phyloP scores from a whole-genome alignment of 805 yeast genomes.

The Candida multigemmis region DNA sequence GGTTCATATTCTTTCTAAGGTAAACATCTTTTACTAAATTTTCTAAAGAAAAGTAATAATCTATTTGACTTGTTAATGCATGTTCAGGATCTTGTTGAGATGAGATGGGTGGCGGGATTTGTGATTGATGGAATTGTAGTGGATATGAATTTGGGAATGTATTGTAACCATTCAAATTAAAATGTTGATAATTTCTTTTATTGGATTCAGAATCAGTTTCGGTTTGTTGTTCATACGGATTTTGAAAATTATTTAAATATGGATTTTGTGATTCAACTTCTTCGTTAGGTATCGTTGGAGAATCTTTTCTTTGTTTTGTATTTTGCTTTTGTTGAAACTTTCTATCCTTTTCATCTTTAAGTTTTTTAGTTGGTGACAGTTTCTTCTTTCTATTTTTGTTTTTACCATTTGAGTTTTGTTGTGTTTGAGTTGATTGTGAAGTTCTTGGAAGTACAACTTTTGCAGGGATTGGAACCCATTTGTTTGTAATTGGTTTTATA shows the following conservation, averaged over 20 bases:
- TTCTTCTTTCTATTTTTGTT: constrained; percentile 6
- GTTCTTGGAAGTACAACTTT: constrained; percentile 31
- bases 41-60: constrained; percentile 84
- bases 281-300: neutral
- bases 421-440: constrained; percentile 9
- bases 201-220: constrained; percentile 1
- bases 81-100: constrained; percentile 37
- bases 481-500: constrained; percentile 31
- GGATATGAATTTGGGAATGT: constrained; percentile 10
- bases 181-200: neutral
- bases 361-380: constrained; percentile 1
- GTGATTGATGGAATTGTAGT: constrained; percentile 7
- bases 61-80: constrained; percentile 55
- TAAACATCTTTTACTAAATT: constrained; percentile 80
- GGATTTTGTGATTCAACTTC: constrained; percentile 2
- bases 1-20: constrained; percentile 74
- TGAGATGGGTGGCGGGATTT: constrained; percentile 37
- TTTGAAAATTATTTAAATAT: constrained; percentile 1
- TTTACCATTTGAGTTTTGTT: constrained; percentile 13
- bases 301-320: constrained; percentile 1
- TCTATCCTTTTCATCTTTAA: constrained; percentile 1
- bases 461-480: constrained; percentile 38
- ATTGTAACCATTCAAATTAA: neutral
- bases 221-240: constrained; percentile 1
- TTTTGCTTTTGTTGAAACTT: neutral